phyloP scores from a whole-genome alignment of 257 asterid species.

The Haberlea rhodopensis region DNA sequence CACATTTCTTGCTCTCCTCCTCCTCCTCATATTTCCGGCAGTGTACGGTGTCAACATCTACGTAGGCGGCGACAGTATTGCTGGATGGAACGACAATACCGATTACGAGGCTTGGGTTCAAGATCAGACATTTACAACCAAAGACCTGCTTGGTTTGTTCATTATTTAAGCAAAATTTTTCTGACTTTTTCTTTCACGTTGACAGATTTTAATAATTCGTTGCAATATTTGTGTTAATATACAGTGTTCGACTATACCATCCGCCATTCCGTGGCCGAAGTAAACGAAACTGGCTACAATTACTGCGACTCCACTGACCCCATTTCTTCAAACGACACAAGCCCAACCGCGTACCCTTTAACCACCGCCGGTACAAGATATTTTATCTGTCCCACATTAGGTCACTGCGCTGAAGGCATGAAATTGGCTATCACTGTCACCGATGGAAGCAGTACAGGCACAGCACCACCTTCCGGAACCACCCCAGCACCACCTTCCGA shows the following conservation, averaged over 20 bases:
- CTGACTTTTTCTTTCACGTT: no score
- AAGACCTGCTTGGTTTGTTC: constrained; percentile 39
- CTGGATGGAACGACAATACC: constrained; percentile 29
- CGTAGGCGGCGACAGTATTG: constrained; percentile 32
- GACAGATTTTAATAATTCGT: no score
- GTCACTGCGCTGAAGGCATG: constrained; percentile 60
- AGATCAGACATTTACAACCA: constrained; percentile 30
- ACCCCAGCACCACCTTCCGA: not conserved
- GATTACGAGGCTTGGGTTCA: constrained; percentile 37
- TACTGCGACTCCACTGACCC: constrained; percentile 39
- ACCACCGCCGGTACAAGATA: constrained; percentile 38
- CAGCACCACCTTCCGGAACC: constrained; percentile 28
- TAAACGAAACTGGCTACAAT: constrained; percentile 33
- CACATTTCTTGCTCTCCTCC: constrained; percentile 25
- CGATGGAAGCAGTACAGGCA: constrained; percentile 28
- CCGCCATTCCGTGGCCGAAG: constrained; percentile 49
- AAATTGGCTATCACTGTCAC: constrained; percentile 45
- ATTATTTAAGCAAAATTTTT: not conserved
- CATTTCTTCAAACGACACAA: constrained; percentile 26
- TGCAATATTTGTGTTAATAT: not conserved
- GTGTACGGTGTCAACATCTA: constrained; percentile 29
- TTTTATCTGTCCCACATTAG: constrained; percentile 46
- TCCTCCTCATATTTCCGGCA: constrained; percentile 33
- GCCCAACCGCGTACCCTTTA: constrained; percentile 42
- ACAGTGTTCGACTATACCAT: constrained; percentile 54